Conservation (phyloP, 345 rosid genomes). For the Geranium brycei region DNA sequence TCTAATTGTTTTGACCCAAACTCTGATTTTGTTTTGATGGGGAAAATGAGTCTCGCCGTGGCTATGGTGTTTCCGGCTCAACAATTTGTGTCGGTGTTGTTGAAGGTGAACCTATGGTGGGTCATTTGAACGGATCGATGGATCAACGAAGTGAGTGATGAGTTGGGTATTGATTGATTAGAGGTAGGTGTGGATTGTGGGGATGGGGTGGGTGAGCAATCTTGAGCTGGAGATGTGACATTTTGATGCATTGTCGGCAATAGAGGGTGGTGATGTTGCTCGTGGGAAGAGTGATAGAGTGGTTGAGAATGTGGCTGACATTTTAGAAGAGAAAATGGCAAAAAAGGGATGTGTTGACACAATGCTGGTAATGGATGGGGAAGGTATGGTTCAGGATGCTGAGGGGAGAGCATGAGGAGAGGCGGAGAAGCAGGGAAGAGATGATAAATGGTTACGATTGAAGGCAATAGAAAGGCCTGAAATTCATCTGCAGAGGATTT, state of each 20-base stretch:
- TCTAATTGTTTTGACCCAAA: background rate
- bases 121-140: background rate
- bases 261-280: background rate
- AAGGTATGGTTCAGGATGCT: too few relatives aligned
- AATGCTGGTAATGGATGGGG: too few relatives aligned
- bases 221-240: background rate
- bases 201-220: too few relatives aligned
- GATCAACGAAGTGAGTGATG: background rate
- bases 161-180: too few relatives aligned
- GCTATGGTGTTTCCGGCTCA: background rate
- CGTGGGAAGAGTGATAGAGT: too few relatives aligned
- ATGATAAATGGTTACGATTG: background rate
- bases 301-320: conserved; percentile 1
- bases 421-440: too few relatives aligned
- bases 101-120: background rate
- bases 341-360: background rate
- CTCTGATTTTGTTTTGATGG: background rate
- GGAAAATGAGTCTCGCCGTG: background rate
- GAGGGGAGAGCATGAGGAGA: too few relatives aligned
- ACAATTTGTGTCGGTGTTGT: background rate
- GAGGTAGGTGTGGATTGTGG: too few relatives aligned
- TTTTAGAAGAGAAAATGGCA: conserved; percentile 5
- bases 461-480: too few relatives aligned
- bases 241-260: too few relatives aligned
- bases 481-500: too few relatives aligned